Conservation (phyloP, 2,329 filamentous ascomycete species). For the Ceratocystis huliohia region DNA sequence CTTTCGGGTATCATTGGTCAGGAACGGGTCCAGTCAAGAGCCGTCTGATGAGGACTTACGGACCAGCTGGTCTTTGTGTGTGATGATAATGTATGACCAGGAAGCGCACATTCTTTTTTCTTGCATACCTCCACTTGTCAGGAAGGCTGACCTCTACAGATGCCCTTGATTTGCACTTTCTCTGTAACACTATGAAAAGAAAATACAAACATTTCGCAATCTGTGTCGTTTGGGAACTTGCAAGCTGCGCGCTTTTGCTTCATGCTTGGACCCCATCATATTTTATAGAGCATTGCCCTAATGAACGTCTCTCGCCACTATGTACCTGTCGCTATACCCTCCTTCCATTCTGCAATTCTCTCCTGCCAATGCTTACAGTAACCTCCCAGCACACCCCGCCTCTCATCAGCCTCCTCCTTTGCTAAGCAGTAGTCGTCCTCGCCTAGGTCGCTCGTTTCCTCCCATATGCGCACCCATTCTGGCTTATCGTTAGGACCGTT, state of each 20-base stretch:
- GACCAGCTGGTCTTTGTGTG: conserved; percentile 8
- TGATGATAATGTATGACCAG: conserved; percentile 12
- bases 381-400: conserved; percentile 26
- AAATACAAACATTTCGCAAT: conserved; percentile 19
- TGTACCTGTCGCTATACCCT: not conserved
- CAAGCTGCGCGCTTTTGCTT: not conserved
- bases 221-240: not conserved
- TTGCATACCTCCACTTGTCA: conserved; percentile 2
- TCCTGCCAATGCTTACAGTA: conserved; percentile 22
- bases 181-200: conserved; percentile 22
- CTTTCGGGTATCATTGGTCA: conserved; percentile 9
- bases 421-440: conserved; percentile 73
- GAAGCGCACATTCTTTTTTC: conserved; percentile 1
- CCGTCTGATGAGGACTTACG: not conserved
- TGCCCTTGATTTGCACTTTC: conserved; percentile 30
- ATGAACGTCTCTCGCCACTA: not conserved
- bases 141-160: conserved; percentile 2
- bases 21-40: not conserved
- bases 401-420: conserved; percentile 55
- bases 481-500: conserved; percentile 43
- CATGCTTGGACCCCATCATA: no score
- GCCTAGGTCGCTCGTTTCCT: conserved; percentile 73
- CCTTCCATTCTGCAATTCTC: conserved; percentile 4
- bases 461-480: conserved; percentile 73
- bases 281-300: no score